phyloP scores from a whole-genome alignment of 2,329 filamentous ascomycete genomes.

The Beauveria asiatica region DNA sequence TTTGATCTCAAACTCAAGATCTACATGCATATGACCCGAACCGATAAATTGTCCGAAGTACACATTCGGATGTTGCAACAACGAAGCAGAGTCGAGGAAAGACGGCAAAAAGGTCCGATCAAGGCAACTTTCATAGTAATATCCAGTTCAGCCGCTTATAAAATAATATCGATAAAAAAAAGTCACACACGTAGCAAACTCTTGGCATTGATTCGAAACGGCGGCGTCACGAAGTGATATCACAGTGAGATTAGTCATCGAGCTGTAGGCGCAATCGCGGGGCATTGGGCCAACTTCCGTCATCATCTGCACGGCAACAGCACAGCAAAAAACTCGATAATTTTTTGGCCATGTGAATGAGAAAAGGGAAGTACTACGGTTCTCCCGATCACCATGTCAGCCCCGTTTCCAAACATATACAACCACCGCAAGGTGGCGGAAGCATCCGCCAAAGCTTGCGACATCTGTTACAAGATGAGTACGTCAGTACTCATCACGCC shows the following conservation, averaged over 20 bases:
- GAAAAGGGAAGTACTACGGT: not conserved
- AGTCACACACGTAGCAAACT: not conserved
- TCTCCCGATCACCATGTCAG: constrained; percentile 29
- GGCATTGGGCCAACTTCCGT: not conserved
- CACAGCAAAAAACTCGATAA: not conserved
- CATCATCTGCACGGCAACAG: not conserved
- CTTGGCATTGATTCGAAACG: not conserved
- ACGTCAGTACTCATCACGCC: constrained; percentile 81
- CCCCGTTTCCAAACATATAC: constrained; percentile 65
- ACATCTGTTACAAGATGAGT: constrained; percentile 84
- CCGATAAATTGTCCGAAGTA: no score
- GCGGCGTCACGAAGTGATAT: not conserved
- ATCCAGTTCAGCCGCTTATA: no score
- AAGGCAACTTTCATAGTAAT: no score
- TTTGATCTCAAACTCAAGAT: no score
- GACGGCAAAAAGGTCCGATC: no score
- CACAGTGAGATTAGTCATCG: constrained; percentile 4
- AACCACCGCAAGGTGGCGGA: constrained; percentile 82
- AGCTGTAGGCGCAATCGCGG: not conserved
- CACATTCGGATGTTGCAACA: no score
- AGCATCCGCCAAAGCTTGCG: constrained; percentile 72
- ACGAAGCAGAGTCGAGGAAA: no score
- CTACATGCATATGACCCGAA: no score
- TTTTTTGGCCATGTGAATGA: not conserved
- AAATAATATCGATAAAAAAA: no score